Evolutionary conservation across 306 rosid species (phyloP), one percentile per base, ranked within the genome.

Genomic region (Lupinus albus): DNA sequence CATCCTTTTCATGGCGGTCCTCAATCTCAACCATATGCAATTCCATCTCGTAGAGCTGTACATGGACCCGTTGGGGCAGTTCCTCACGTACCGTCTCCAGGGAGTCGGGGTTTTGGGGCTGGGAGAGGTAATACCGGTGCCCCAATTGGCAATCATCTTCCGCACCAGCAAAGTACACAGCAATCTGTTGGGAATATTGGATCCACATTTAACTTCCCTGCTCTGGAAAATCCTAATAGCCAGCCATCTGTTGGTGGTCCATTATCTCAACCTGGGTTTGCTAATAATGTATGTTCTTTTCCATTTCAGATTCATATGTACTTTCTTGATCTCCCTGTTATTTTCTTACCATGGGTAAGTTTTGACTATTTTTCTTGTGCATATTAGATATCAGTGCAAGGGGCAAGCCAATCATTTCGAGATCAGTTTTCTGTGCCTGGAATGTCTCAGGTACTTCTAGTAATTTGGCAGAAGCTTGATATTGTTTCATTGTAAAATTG

Each of bases 1-100:
- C 81, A 89, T 51, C 87, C 87, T 55, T 94, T 88, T 71, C 98
- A 86, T 68, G 94, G 92, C 39, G 95, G 95, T 64, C 91, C 95
- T n/a, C 89, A 89, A n/a, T 91, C 97, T 66, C 99, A 94, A 73
- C 97, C 99, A 14, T 94, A 94, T 84, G 91, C 97, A 69, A 94
- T 94, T 78, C 99, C 99, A 61, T 82, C 96, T 59, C 99, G 99
- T 66, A 96, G 92, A 69, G 95, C 89, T 45, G 92, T 88, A 32
- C 99, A 94, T 78, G 99, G 99, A 58, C 97, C 99, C 15, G 95
- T 94, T 46, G 99, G 99, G 81, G 95, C 97, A 67, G 96, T 91
- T 83, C 95, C 99, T 85, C 99, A 94, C 76, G 95, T 88, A 25
- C 97, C 99, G 66, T 80, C 89, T 56, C 91, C 92, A 59, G 99